Base-by-base conservation (phyloP, 345 rosid species). In the Eucalyptus rudis region DNA sequence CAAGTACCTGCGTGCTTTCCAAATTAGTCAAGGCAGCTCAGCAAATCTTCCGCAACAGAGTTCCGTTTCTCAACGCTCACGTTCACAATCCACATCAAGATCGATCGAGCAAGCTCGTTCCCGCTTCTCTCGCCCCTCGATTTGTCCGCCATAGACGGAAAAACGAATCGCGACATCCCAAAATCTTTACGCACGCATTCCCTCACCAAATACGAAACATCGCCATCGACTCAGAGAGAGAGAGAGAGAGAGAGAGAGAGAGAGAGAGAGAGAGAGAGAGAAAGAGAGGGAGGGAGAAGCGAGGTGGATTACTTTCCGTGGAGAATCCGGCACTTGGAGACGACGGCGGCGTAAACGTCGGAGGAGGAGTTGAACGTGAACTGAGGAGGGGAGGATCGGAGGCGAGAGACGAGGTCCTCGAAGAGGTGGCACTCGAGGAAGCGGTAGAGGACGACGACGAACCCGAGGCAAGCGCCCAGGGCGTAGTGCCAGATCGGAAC, bases 401-500 rank as follows among this genome's bases (percentile, higher is more conserved):
- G 92, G 9, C 93, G 93, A 44, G 92, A 87, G 88, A 93, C 54
- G 25, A 92, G 31, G 87, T 96, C 99, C 12, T 91, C 92, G n/a
- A 96, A 47, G 94, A 96, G 93, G 90, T 97, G 99, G 59, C 94
- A 91, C 88, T 94, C 98, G 87, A 96, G 54, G 93, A 95, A 95
- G 79, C 93, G 90, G 96, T 96, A 97, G 84, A 96, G 90, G 85
- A 94, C 91, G 54, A 87, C 47, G 62, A 86, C 15, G 85, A 93
- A 92, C 27, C 85, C 54, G 56, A 89, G 14, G n/a, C 59, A 93
- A 62, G 88, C 3, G 40, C 92, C 4, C 86, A 81, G 29, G 86
- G 94, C 64, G 83, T 92, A 96, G 87, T 95, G 98, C 11, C 90
- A 94, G 79, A 89, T 79, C 3, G 99, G 97, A 87, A 96, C 92